These are phyloP conservation scores for Cubamyces sp. DNA, from an alignment of 768 basidiomycete genomes.

Conservation along the genomic window DNA sequence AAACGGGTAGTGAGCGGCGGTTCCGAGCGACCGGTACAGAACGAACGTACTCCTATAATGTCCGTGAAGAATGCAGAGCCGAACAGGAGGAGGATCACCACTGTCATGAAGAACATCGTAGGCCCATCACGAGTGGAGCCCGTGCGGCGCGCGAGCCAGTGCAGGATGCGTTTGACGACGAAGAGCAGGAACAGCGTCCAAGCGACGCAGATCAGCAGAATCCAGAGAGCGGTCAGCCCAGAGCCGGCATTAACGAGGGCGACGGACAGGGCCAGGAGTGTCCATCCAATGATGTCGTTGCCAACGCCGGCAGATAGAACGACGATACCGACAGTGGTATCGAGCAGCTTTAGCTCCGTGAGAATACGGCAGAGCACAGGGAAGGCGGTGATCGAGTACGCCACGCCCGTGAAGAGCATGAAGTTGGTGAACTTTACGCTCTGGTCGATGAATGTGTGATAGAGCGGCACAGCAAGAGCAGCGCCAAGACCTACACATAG, in stretches of 20 bases:
- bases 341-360: constrained; percentile 87
- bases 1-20: background rate
- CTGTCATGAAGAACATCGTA: constrained; percentile 87
- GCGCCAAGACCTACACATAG: constrained; percentile 56
- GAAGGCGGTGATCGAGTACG: constrained; percentile 87
- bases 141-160: constrained; percentile 75
- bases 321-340: constrained; percentile 90
- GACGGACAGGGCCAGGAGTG: constrained; percentile 84
- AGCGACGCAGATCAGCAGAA: constrained; percentile 77
- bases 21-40: background rate
- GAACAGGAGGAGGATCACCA: constrained; percentile 80
- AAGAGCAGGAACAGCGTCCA: constrained; percentile 81
- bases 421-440: constrained; percentile 82
- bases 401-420: constrained; percentile 92
- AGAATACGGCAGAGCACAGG: constrained; percentile 87
- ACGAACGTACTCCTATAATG: constrained; percentile 65
- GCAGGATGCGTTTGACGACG: constrained; percentile 61
- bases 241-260: constrained; percentile 89
- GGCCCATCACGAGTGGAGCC: constrained; percentile 85
- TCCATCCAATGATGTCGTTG: constrained; percentile 80
- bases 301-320: constrained; percentile 93
- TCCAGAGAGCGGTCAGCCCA: constrained; percentile 84
- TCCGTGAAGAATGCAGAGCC: constrained; percentile 92
- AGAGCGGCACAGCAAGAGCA: constrained; percentile 69
- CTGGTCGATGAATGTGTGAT: constrained; percentile 70